Evolutionary conservation across 176 grass and related monocot genomes (phyloP).

Genomic region (Hsuehochloa calcarea): DNA sequence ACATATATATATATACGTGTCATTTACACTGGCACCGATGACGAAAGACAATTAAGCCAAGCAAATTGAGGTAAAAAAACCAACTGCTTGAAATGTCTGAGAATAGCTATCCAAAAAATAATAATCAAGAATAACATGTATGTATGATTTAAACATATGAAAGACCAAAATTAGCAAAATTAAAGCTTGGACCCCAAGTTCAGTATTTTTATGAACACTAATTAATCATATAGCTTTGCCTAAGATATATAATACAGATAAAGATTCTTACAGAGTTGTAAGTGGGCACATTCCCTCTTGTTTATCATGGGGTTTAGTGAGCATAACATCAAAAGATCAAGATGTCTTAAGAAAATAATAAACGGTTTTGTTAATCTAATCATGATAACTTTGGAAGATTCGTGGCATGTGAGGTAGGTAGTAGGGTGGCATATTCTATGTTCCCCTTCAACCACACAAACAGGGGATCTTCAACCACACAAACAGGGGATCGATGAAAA

Average conservation of each 20-base stretch:
- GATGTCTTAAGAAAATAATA: background rate
- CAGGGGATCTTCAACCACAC: constrained; percentile 33
- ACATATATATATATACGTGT: too few relatives aligned
- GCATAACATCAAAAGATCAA: background rate
- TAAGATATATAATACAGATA: background rate
- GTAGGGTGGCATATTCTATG: constrained; percentile 42
- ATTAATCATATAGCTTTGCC: background rate
- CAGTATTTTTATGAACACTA: background rate
- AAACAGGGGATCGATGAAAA: background rate
- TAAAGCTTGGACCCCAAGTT: background rate
- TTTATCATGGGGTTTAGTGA: background rate
- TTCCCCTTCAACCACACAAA: constrained; percentile 43
- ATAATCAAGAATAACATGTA: too few relatives aligned
- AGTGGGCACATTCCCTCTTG: constrained; percentile 7
- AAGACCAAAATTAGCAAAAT: background rate
- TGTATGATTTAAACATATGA: background rate
- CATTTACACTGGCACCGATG: background rate
- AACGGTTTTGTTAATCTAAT: constrained; percentile 29
- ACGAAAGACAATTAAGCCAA: background rate
- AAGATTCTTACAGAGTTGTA: constrained; percentile 12
- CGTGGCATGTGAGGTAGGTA: constrained; percentile 29
- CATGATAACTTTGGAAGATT: constrained; percentile 23
- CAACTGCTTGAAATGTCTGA: background rate
- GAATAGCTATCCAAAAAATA: background rate
- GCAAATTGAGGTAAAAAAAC: background rate